These are phyloP conservation scores for Yamadazyma mexicana DNA, from an alignment of 1,139 yeast genomes.

Conservation along the genomic window DNA sequence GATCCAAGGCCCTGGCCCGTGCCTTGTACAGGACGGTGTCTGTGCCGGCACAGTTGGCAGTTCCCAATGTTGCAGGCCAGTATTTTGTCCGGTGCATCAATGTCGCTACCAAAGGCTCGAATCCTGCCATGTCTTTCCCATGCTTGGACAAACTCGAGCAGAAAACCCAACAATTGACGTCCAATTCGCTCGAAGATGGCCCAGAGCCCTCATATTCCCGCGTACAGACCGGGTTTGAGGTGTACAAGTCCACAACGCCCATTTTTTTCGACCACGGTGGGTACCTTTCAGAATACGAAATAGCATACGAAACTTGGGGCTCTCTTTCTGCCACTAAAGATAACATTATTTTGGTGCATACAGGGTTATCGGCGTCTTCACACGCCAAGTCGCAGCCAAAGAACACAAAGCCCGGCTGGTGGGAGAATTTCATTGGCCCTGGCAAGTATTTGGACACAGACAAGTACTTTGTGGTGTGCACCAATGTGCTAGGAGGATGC, in stretches of 20 bases:
- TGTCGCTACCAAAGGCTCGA: conserved; percentile 27
- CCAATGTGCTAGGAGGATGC: conserved; percentile 92
- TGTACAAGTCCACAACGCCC: conserved; percentile 56
- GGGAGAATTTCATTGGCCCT: conserved; percentile 93
- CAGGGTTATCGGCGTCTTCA: conserved; percentile 90
- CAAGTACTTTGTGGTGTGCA: conserved; percentile 79
- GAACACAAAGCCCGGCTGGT: conserved; percentile 84
- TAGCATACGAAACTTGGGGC: conserved; percentile 96
- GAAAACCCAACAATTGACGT: conserved; percentile 45
- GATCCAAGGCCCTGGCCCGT: too few relatives aligned
- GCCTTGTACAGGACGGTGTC: neutral
- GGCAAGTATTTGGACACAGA: conserved; percentile 77
- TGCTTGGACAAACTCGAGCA: conserved; percentile 78
- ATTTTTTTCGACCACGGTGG: conserved; percentile 83
- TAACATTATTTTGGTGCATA: conserved; percentile 78
- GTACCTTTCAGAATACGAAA: conserved; percentile 64
- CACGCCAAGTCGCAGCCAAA: conserved; percentile 85
- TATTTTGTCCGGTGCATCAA: neutral
- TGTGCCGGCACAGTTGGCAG: neutral
- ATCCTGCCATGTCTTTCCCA: conserved; percentile 77
- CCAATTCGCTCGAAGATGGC: conserved; percentile 58
- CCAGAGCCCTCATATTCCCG: conserved; percentile 85
- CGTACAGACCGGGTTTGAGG: conserved; percentile 66
- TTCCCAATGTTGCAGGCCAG: neutral
- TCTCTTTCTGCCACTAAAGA: conserved; percentile 56